Base-by-base conservation (phyloP, 371 early-diverging fungal genomes). In the Fennellomyces sp. region DNA sequence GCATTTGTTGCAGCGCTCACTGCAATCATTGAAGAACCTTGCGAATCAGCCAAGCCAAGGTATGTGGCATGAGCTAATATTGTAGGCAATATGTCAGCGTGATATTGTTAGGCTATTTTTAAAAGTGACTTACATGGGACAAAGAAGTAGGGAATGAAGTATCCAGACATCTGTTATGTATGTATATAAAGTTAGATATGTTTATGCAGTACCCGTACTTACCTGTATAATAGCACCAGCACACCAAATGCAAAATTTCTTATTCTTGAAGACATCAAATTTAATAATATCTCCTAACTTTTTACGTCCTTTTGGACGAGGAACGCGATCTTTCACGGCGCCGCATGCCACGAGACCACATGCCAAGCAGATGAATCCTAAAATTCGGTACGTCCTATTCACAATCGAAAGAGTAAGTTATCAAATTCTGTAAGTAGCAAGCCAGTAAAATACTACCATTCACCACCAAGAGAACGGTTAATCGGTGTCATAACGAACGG, bases 401-500 rank as follows among this genome's bases (percentile, higher is more conserved):
- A n/a, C n/a, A n/a, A n/a, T n/a, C n/a, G n/a, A n/a, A n/a, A 33
- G 81, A 76, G 12, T n/a, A 57, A 25, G 8, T 36, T 21, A 48
- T 27, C n/a, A n/a, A n/a, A n/a, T n/a, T n/a, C n/a, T n/a, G n/a
- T n/a, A 47, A n/a, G 17, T 19, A 25, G 15, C 27, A 28, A 12
- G 29, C 19, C 31, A 31, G 0, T 21, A n/a, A n/a, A n/a, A n/a
- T n/a, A n/a, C 35, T 82, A 72, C 84, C 85, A 88, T 15, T 66
- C 64, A 25, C 77, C 67, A 0, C 89, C 90, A 13, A 89, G 56
- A 10, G 41, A 59, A 17, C 71, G 64, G 50, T 91, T 81, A 2
- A 91, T 62, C 15, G 69, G 63, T 23, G 83, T 84, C 53, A 88
- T 75, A 5, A 92, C 33, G 11, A 88, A 84, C 2, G 88, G 80